phyloP scores from a whole-genome alignment of 2,329 filamentous ascomycete species.

The Apiospora pterosperma region DNA sequence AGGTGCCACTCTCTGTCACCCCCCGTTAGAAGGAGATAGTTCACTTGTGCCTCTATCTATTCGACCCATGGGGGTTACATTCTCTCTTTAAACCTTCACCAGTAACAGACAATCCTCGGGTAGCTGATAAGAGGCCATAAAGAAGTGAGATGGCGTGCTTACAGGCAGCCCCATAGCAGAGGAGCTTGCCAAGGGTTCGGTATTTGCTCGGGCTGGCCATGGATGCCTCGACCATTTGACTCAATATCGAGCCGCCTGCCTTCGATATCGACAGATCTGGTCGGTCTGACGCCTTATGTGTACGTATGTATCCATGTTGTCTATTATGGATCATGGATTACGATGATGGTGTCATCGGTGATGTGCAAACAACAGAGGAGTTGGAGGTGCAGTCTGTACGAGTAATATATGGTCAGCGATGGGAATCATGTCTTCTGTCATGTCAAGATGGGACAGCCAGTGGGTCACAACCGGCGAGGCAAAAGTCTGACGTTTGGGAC shows the following conservation, averaged over 20 bases:
- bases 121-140: background rate
- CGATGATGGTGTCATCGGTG: background rate
- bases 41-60: background rate
- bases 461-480: background rate
- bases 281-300: background rate
- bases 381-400: background rate
- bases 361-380: background rate
- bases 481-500: constrained; percentile 4
- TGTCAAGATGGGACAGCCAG: background rate
- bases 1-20: background rate
- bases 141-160: background rate
- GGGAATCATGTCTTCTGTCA: background rate
- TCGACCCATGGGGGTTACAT: background rate
- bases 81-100: background rate
- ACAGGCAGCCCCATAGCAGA: background rate
- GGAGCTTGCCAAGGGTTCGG: background rate
- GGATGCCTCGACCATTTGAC: background rate
- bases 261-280: background rate
- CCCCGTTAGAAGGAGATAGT: background rate
- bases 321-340: background rate
- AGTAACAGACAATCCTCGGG: background rate
- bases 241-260: background rate
- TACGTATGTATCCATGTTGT: background rate
- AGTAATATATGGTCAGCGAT: background rate
- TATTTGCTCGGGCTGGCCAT: background rate